Evolutionary conservation across 306 rosid genomes (phyloP), one percentile per base, ranked within the genome.

Genomic region (Carpinus viminea): DNA sequence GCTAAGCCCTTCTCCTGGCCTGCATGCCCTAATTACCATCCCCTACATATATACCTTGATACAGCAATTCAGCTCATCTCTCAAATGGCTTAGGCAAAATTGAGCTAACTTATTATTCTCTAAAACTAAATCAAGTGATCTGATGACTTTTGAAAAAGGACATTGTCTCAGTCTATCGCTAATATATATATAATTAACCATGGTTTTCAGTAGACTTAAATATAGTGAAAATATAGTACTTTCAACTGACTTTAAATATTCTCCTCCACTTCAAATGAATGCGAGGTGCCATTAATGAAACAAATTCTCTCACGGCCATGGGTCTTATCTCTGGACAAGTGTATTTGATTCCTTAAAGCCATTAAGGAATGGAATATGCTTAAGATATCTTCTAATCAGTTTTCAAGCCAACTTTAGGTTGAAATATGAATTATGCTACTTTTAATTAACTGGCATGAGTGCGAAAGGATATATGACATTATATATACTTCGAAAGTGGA

Each of bases 341-440:
- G 85, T 76, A 74, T 80, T 79, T 73, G 83, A 85, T 85, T 87
- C 89, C 88, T 68, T 73, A 31, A 81, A 72, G 64, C 87, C 77
- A 81, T 75, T 74, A 28, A 56, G 59, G 59, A 64, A 34, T 66
- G 68, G 78, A 72, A 80, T 82, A 74, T 86, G 87, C 86, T 80
- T 71, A 52, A 59, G 76, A 77, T 65, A 78, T 79, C 47, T 55
- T 52, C 48, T 31, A 15, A 24, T 24, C 17, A 34, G 26, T 21
- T 66, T 73, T 66, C 64, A 36, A 18, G 52, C 21, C 15, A 18
- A 41, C 3, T 7, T 60, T 24, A 38, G 61, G 62, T 31, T 60
- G 43, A 8, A 53, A 13, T 26, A 18, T 57, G 50, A 18, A 68
- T 68, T 7, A 45, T 45, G 10, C 8, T 6, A 9, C 10, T 45